Evolutionary conservation across 2,329 filamentous ascomycete species (phyloP).

Genomic region (Alternaria novae-zelandiae): DNA sequence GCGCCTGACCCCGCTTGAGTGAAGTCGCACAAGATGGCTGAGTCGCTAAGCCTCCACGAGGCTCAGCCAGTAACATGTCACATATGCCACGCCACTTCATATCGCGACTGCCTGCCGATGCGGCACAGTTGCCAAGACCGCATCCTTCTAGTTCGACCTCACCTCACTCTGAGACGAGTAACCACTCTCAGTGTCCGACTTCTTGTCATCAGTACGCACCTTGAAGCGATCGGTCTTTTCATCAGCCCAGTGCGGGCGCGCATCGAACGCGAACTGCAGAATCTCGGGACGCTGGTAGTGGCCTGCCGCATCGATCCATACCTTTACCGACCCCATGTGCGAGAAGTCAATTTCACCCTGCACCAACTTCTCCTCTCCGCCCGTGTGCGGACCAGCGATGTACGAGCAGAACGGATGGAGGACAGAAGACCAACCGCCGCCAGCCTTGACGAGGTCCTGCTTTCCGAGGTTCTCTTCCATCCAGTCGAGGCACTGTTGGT

Average conservation of each 20-base stretch:
- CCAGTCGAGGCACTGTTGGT: conserved; percentile 51
- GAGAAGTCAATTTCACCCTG: conserved; percentile 46
- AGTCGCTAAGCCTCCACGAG: neutral
- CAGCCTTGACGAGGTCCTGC: conserved; percentile 43
- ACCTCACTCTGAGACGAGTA: neutral
- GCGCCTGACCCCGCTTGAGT: neutral
- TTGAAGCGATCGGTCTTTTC: conserved; percentile 36
- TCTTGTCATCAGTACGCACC: conserved; percentile 14
- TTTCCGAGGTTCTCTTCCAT: conserved; percentile 46
- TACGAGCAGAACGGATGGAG: conserved; percentile 46
- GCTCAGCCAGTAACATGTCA: neutral
- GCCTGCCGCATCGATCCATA: conserved; percentile 47
- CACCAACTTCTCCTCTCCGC: conserved; percentile 42
- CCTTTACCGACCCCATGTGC: conserved; percentile 42
- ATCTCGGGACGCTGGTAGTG: conserved; percentile 48
- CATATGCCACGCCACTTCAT: neutral
- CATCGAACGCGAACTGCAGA: conserved; percentile 41
- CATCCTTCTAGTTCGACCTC: neutral
- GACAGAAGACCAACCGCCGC: conserved; percentile 46
- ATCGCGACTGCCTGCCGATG: neutral
- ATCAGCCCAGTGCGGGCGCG: conserved; percentile 39
- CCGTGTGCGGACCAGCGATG: conserved; percentile 45
- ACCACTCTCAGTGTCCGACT: conserved; percentile 11
- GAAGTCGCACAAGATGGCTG: neutral
- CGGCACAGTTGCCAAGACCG: neutral